Evolutionary conservation across 306 rosid species (phyloP), one percentile per base, ranked within the genome.

Genomic region (Gillenia trifoliata): DNA sequence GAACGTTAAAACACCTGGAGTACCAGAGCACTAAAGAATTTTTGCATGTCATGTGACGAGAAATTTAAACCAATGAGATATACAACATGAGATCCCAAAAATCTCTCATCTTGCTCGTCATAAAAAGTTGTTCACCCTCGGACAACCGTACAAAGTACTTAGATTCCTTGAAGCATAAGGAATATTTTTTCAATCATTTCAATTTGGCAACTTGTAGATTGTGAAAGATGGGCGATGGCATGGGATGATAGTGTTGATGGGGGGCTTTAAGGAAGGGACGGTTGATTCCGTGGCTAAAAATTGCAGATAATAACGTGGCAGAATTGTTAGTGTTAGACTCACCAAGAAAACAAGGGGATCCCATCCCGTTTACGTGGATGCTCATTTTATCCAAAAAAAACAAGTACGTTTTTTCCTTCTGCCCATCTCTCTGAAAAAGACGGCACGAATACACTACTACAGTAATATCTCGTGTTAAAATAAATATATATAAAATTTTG

Each of bases 311-410:
- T 71, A 29, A 66, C 43, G 76, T 25, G 74, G 79, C 47, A 43
- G 22, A n/a, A 29, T 13, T 9, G 16, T 60, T 30, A 20, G 63
- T 64, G 76, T 22, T 43, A 4, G 43, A 45, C 62, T 75, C 77
- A 77, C 77, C 81, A 66, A 45, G 74, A 63, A 76, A 72, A 66
- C 79, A 30, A 49, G 69, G 73, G 73, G 81, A 75, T 66, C 62
- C 66, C 67, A 68, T 68, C 40, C 38, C 57, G 12, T 10, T 26
- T 73, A 76, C 87, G 84, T 83, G 84, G 87, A 62, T 29, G 45
- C 64, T 23, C 59, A 47, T 4, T 28, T 11, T 4, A 6, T 22
- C 16, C 19, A 11, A 62, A 52, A 62, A 52, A 6, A 70, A 1
- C 49, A 41, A 43, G 50, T 52, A 17, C 43, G 16, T n/a, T 6